Evolutionary conservation across 2,329 filamentous ascomycete species (phyloP).

Genomic region (Ilyonectria mors-panacis): DNA sequence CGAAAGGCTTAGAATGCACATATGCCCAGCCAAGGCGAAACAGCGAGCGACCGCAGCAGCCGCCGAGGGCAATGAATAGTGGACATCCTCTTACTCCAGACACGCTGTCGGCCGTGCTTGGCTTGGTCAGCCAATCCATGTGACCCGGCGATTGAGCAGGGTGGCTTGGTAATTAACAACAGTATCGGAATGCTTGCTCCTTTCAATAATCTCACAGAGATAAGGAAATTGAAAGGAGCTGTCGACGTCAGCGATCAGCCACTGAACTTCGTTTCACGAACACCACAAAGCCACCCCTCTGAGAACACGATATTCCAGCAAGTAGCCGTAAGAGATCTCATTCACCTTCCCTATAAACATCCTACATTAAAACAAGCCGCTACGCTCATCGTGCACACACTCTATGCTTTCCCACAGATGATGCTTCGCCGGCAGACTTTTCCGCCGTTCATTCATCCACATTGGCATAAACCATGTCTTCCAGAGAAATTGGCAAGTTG

Average conservation of each 20-base stretch:
- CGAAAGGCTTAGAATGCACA: slow-evolving; percentile 32
- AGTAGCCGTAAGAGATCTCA: slow-evolving; percentile 25
- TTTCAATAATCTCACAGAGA: background rate
- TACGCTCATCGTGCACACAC: slow-evolving; percentile 41
- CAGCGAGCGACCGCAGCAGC: background rate
- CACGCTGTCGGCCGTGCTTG: background rate
- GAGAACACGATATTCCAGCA: background rate
- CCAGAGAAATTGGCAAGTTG: slow-evolving; percentile 45
- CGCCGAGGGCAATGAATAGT: background rate
- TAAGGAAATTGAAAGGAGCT: background rate
- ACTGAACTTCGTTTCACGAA: background rate
- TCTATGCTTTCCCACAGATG: slow-evolving; percentile 50
- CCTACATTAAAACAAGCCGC: slow-evolving; percentile 36
- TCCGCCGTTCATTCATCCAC: slow-evolving; percentile 51
- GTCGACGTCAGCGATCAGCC: background rate
- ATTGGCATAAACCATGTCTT: slow-evolving; percentile 41
- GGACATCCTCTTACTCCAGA: background rate
- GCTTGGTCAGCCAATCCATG: background rate
- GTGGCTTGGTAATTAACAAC: background rate
- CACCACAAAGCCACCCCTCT: background rate
- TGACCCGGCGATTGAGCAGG: background rate
- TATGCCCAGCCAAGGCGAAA: slow-evolving; percentile 15
- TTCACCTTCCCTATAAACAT: slow-evolving; percentile 28
- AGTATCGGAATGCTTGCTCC: background rate
- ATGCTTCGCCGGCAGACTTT: slow-evolving; percentile 50